Evolutionary conservation across 148 eudicot genomes (phyloP), one percentile per base, ranked within the genome.

Genomic region (Linanthus parryae): DNA sequence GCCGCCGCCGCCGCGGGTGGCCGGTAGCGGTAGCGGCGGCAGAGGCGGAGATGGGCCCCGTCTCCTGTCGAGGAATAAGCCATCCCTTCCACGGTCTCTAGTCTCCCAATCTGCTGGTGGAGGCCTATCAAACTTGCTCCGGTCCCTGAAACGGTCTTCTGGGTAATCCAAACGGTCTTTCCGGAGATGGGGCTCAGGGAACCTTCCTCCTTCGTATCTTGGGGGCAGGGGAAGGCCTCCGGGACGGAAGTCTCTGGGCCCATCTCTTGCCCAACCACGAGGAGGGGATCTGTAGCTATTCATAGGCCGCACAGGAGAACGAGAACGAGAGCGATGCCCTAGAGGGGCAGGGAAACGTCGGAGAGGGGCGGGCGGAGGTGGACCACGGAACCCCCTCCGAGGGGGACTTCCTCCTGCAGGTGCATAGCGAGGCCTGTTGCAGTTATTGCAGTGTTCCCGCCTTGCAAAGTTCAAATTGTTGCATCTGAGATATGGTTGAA

Each of bases 391-490:
- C 63, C 89, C 73, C 50, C 92, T 65, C 25, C 80, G 97, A 42
- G 87, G 94, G 57, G 77, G 69, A 59, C 79, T 74, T n/a, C n/a
- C n/a, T n/a, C n/a, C n/a, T 16, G 47, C 56, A 14, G 87, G 76
- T 1, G 79, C 73, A 43, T 58, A 44, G 44, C 95, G 98, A 27
- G 56, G 67, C 71, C 84, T 73, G 48, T 64, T 77, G 73, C 98
- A 91, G 60, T 71, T 91, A 71, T 91, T 83, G 58, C 98, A 91
- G 63, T 52, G 52, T 34, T 91, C 95, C 16, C 98, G 78, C 67
- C 98, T 72, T 2, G 98, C 98, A 59, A 91, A 91, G 72, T 91
- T 91, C 60, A 91, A 64, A 62, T 91, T 86, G 49, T 72, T 76
- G 53, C 97, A 90, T 54, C 97, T 85, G 83, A 52, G 40, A 66